Evolutionary conservation across 2,329 filamentous ascomycete species (phyloP).

Genomic region (Ophiostoma montium): DNA sequence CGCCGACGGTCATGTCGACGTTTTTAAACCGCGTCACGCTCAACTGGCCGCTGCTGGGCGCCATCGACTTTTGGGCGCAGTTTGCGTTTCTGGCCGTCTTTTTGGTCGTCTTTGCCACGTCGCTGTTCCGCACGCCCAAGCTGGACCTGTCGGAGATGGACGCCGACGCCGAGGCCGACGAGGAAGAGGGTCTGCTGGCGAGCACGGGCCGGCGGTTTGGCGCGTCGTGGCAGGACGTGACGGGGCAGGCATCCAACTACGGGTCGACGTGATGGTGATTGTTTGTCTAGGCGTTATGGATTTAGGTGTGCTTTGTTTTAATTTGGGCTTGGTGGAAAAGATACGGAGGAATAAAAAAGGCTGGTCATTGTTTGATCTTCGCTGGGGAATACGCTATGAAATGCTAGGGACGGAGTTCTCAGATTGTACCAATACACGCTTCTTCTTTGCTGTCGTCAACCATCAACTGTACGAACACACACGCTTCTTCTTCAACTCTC

Average conservation of each 20-base stretch:
- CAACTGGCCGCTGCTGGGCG: conserved; percentile 91
- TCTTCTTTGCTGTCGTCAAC: background rate
- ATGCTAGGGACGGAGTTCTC: too few species aligned
- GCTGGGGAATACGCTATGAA: too few species aligned
- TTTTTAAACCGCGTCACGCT: conserved; percentile 86
- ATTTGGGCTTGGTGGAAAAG: background rate
- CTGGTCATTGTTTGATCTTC: too few species aligned
- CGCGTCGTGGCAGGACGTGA: conserved; percentile 81
- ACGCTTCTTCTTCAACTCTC: too few species aligned
- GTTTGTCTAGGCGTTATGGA: background rate
- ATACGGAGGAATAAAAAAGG: too few species aligned
- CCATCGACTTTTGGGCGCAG: conserved; percentile 90
- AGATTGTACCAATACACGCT: background rate
- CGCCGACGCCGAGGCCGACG: conserved; percentile 78
- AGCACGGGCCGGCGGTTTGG: conserved; percentile 70
- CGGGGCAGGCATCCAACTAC: conserved; percentile 32
- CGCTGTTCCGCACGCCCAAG: conserved; percentile 66
- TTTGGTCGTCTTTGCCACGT: conserved; percentile 63
- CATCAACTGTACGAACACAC: background rate
- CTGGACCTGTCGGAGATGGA: conserved; percentile 67
- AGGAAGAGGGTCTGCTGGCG: conserved; percentile 83
- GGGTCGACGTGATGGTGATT: background rate
- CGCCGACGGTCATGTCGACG: conserved; percentile 77
- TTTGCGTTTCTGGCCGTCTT: conserved; percentile 82
- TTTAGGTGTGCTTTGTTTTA: background rate